Conservation (phyloP, 306 rosid genomes). For the Astragalus glycyphyllos region DNA sequence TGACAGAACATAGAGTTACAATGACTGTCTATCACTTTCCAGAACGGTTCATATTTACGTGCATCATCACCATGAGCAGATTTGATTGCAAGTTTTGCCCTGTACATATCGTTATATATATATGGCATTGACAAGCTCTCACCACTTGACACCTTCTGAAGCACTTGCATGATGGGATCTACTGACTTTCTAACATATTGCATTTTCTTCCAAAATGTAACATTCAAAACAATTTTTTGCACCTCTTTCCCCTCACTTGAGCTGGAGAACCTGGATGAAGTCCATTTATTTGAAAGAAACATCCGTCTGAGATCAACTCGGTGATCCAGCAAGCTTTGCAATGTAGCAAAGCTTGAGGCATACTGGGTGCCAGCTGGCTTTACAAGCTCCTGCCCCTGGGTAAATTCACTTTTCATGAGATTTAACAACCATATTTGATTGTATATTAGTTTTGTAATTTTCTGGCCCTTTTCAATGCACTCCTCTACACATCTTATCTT, state of each 20-base stretch:
- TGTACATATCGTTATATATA: constrained; percentile 75
- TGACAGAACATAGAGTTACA: constrained; percentile 82
- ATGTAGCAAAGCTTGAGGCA: constrained; percentile 85
- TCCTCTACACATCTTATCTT: constrained; percentile 84
- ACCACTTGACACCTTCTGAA: constrained; percentile 70
- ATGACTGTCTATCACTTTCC: constrained; percentile 81
- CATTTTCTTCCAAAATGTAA: constrained; percentile 86
- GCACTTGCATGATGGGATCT: constrained; percentile 83
- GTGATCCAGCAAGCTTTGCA: constrained; percentile 80
- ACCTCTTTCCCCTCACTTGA: constrained; percentile 81
- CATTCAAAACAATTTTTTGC: constrained; percentile 69
- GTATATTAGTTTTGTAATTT: constrained; percentile 79
- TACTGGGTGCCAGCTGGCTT: constrained; percentile 62
- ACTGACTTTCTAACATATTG: constrained; percentile 72
- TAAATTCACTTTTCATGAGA: constrained; percentile 81
- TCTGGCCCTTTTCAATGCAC: constrained; percentile 86
- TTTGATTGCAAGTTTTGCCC: constrained; percentile 84
- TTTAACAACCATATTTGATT: constrained; percentile 83
- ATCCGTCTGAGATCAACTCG: constrained; percentile 70
- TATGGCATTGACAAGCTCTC: constrained; percentile 79
- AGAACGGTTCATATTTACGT: constrained; percentile 85
- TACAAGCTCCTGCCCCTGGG: constrained; percentile 81
- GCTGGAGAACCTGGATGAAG: constrained; percentile 71
- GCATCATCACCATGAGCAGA: constrained; percentile 69
- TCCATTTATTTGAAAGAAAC: constrained; percentile 90